Percentiles rank a stretch among this genome's conserved stretches.
Conservation (phyloP, 129 eudicot species). For the Helianthus tuberosus region DNA sequence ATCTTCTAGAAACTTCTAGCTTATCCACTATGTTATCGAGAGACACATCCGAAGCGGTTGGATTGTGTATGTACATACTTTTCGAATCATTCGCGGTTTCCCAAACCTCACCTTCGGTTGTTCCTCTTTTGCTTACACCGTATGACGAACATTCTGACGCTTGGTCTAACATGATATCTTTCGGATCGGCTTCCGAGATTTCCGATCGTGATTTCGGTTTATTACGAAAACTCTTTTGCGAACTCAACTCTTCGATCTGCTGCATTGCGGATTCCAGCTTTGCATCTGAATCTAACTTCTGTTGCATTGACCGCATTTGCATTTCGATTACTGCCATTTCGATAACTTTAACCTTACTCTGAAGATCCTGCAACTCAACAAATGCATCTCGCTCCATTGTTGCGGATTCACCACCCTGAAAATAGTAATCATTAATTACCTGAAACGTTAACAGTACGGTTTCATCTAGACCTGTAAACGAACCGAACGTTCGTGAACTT, state of each 20-base stretch:
- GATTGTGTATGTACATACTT: conserved; percentile 35
- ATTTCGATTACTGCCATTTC: conserved; percentile 51
- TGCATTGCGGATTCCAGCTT: conserved; percentile 60
- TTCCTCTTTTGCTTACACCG: conserved; percentile 49
- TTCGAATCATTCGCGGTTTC: conserved; percentile 51
- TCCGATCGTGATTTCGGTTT: conserved; percentile 53
- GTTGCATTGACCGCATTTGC: conserved; percentile 52
- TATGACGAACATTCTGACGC: conserved; percentile 71
- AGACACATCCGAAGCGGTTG: conserved; percentile 34
- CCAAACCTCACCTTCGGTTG: conserved; percentile 58
- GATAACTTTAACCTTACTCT: conserved; percentile 54
- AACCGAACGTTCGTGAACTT: no score
- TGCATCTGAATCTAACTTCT: conserved; percentile 45
- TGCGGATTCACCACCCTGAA: conserved; percentile 45
- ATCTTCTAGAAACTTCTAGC: conserved; percentile 58
- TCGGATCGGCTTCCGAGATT: conserved; percentile 60
- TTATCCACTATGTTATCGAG: conserved; percentile 59
- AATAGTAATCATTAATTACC: conserved; percentile 11
- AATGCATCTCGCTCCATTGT: conserved; percentile 30
- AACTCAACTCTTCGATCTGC: conserved; percentile 61
- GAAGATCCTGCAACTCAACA: conserved; percentile 52
- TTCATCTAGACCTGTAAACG: no score
- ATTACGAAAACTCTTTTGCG: conserved; percentile 35
- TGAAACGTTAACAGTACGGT: not conserved
- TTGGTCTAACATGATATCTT: conserved; percentile 92